Evolutionary conservation across 139 green algal species (phyloP).

Genomic region (Chlamydomonas eustigma): DNA sequence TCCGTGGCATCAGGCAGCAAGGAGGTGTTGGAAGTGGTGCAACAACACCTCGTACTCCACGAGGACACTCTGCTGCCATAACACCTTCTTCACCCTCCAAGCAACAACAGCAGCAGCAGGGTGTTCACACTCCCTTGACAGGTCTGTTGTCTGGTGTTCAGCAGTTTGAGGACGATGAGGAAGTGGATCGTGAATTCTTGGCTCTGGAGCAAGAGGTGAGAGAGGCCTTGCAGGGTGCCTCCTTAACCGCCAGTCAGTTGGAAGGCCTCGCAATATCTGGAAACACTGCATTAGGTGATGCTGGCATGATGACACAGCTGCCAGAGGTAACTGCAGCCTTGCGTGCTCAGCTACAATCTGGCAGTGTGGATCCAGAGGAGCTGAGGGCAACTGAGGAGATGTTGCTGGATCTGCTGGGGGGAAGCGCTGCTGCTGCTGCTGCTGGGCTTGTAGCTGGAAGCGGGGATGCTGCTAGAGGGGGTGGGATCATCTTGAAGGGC

Average conservation of each 20-base stretch:
- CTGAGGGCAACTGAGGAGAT: constrained; percentile 11
- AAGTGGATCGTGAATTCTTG: background rate
- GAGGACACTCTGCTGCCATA: background rate
- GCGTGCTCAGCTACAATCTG: background rate
- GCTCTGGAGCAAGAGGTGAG: constrained; percentile 20
- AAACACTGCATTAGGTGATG: background rate
- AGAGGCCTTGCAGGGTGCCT: constrained; percentile 10
- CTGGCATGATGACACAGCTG: background rate
- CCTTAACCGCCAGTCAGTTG: background rate
- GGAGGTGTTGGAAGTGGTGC: background rate
- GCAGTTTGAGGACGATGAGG: background rate
- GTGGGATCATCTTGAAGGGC: background rate
- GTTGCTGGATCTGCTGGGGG: constrained; percentile 16
- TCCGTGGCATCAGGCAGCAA: background rate
- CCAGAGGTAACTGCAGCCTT: background rate
- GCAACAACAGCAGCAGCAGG: background rate
- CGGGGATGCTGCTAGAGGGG: background rate
- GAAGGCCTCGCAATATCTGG: background rate
- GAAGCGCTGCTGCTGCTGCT: background rate
- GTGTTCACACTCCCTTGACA: background rate
- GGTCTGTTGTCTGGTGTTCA: background rate
- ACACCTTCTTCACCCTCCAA: background rate
- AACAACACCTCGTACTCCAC: background rate
- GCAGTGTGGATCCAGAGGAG: background rate
- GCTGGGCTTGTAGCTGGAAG: background rate